Conservation (phyloP, 2,329 filamentous ascomycete genomes). For the Elsinoe arachidis region DNA sequence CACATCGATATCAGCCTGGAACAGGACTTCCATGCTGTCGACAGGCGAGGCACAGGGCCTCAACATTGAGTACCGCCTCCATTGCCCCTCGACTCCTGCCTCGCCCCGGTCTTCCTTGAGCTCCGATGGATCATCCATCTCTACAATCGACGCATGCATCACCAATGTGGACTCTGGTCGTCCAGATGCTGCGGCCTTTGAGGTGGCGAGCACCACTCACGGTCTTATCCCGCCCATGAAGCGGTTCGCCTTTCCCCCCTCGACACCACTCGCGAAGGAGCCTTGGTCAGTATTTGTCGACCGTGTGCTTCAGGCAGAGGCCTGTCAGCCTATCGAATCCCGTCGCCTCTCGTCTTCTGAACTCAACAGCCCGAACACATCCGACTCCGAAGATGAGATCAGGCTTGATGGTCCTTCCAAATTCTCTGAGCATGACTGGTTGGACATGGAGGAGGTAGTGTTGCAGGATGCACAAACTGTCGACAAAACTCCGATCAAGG, state of each 20-base stretch:
- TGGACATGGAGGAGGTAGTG: neutral
- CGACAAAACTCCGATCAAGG: neutral
- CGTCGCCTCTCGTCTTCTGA: neutral
- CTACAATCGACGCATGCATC: neutral
- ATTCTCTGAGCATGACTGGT: conserved; percentile 1
- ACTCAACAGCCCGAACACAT: neutral
- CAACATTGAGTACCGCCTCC: conserved; percentile 1
- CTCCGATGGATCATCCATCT: neutral
- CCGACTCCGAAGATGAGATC: neutral
- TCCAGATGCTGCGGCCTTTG: neutral
- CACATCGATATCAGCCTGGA: neutral
- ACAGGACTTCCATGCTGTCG: conserved; percentile 6
- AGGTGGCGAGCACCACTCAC: neutral
- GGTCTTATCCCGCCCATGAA: conserved; percentile 6
- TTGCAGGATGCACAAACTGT: neutral
- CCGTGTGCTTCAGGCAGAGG: conserved; percentile 1
- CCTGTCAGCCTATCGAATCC: neutral
- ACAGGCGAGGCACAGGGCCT: neutral
- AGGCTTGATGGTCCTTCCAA: neutral
- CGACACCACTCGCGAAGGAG: neutral
- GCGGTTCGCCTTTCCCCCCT: neutral
- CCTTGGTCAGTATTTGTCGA: neutral
- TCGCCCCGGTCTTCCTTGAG: neutral
- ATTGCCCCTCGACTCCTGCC: neutral
- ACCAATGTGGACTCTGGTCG: neutral